Conservation (phyloP, 2,329 filamentous ascomycete species). For the Cryphonectria carpinicola region DNA sequence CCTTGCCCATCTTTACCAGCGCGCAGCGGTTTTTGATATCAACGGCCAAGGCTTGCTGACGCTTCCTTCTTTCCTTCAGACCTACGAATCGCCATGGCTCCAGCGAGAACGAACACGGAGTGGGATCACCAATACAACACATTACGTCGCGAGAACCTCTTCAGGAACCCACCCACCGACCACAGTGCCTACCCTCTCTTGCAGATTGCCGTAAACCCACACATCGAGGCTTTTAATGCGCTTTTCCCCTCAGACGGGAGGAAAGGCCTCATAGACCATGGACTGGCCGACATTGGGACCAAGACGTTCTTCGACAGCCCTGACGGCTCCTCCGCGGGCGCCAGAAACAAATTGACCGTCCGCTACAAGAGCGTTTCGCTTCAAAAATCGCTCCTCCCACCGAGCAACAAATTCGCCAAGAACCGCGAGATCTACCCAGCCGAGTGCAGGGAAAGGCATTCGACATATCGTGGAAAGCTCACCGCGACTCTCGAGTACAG, state of each 20-base stretch:
- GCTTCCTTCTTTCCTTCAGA: background rate
- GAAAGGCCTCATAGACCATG: constrained; percentile 66
- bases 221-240: constrained; percentile 94
- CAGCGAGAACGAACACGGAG: constrained; percentile 61
- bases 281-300: constrained; percentile 84
- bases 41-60: background rate
- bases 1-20: background rate
- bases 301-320: constrained; percentile 87
- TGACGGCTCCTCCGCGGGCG: constrained; percentile 59
- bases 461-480: constrained; percentile 86
- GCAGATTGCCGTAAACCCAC: constrained; percentile 83
- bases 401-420: constrained; percentile 80
- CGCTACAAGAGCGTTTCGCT: constrained; percentile 81
- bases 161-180: constrained; percentile 85
- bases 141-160: constrained; percentile 83
- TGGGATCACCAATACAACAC: constrained; percentile 91
- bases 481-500: constrained; percentile 81
- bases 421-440: constrained; percentile 87
- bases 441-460: constrained; percentile 93
- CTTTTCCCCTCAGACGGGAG: constrained; percentile 75
- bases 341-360: constrained; percentile 76
- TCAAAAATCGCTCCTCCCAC: constrained; percentile 78
- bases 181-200: constrained; percentile 86
- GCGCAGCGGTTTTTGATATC: background rate
- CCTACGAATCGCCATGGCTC: constrained; percentile 51